Evolutionary conservation across 331 rosid species (phyloP).

Genomic region (Saraca asoca): DNA sequence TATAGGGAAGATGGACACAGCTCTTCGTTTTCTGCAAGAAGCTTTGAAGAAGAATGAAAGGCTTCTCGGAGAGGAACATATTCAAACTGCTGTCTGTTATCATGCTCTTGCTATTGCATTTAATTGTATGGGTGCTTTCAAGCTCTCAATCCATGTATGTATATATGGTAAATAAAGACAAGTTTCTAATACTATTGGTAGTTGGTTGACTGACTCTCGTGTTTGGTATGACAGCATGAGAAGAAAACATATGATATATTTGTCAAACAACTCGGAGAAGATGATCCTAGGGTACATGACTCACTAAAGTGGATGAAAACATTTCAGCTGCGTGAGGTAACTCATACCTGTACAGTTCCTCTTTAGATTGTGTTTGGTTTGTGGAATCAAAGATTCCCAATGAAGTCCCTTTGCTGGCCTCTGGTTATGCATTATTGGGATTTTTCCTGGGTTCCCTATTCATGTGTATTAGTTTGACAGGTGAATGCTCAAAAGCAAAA

Average conservation of each 20-base stretch:
- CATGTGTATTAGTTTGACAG: slow-evolving; percentile 42
- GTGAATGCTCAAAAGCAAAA: slow-evolving; percentile 94
- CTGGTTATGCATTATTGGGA: background rate
- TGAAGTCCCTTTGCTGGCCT: background rate
- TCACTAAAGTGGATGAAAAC: slow-evolving; percentile 97
- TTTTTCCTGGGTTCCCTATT: slow-evolving; percentile 7
- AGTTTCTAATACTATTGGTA: background rate
- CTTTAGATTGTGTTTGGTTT: background rate
- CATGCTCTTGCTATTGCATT: slow-evolving; percentile 97
- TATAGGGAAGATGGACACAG: slow-evolving; percentile 92
- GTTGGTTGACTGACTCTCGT: slow-evolving; percentile 30
- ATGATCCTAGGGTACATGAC: slow-evolving; percentile 92
- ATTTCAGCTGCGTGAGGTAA: slow-evolving; percentile 88
- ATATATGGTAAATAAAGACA: background rate
- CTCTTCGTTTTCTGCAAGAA: slow-evolving; percentile 99
- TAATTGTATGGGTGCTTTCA: slow-evolving; percentile 95
- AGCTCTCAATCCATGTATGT: slow-evolving; percentile 91
- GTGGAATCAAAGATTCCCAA: background rate
- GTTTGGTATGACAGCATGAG: slow-evolving; percentile 73
- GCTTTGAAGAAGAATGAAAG: slow-evolving; percentile 94
- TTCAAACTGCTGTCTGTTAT: slow-evolving; percentile 98
- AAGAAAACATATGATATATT: slow-evolving; percentile 92
- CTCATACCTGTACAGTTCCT: slow-evolving; percentile 53
- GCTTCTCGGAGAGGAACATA: slow-evolving; percentile 96
- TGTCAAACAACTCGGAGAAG: slow-evolving; percentile 96